These are phyloP conservation scores for Coemansia asiatica DNA, from an alignment of 192 early-diverging fungal species.

Conservation along the genomic window DNA sequence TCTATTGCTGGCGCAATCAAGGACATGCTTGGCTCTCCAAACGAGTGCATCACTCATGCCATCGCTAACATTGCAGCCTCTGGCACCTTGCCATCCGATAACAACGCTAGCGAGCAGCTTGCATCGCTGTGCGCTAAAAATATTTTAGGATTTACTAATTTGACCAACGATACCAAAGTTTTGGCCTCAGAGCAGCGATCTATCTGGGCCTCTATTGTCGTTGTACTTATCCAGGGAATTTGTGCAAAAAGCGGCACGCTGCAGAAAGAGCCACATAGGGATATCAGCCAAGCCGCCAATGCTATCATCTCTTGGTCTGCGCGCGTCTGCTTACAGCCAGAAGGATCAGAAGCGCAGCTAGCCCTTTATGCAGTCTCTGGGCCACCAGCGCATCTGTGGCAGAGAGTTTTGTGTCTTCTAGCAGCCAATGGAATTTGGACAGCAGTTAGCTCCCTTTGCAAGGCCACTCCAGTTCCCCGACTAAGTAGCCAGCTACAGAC, in stretches of 20 bases:
- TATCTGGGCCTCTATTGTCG: slow-evolving; percentile 2
- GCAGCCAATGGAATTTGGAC: slow-evolving; percentile 25
- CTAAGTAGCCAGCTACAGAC: slow-evolving; percentile 18
- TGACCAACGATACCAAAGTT: neutral
- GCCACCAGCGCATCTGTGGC: slow-evolving; percentile 34
- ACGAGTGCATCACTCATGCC: slow-evolving; percentile 11
- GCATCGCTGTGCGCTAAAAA: neutral
- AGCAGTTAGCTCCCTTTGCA: slow-evolving; percentile 18
- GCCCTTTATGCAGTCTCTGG: slow-evolving; percentile 12
- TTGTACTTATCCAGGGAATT: neutral
- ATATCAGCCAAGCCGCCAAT: neutral
- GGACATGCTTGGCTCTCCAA: slow-evolving; percentile 18
- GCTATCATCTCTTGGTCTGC: slow-evolving; percentile 20
- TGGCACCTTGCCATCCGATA: neutral
- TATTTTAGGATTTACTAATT: slow-evolving; percentile 6
- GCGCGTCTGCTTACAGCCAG: neutral
- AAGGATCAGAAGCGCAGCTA: neutral
- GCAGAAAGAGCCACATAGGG: neutral
- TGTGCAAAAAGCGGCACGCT: neutral
- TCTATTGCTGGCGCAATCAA: slow-evolving; percentile 8
- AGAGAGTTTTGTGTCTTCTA: slow-evolving; percentile 25
- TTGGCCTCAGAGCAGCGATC: slow-evolving; percentile 1
- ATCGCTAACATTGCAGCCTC: slow-evolving; percentile 12
- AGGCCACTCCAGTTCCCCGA: slow-evolving; percentile 12
- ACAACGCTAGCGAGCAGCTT: neutral